Base-by-base conservation (phyloP, 805 yeast species). In the Kluyveromyces siamensis region DNA sequence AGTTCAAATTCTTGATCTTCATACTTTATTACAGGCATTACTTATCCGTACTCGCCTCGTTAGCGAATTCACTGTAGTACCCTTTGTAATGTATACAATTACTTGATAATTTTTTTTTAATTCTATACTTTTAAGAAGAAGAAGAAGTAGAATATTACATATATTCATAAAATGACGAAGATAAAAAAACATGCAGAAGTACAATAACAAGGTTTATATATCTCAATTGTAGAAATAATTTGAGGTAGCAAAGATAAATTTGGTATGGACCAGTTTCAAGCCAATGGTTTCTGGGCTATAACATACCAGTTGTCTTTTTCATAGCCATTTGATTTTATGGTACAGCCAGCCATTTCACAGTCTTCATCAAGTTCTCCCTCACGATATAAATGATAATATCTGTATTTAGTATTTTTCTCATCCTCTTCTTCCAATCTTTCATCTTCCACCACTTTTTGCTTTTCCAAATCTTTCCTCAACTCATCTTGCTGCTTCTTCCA, bases 221-320 rank as follows among this genome's bases (percentile, higher is more conserved):
- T 3, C 25, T 21, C 25, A 21, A 21, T 21, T 21, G 25, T 21
- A 21, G 25, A 21, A 21, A 21, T 21, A 6, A 21, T 21, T 21
- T 30, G 35, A 30, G 11, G 3, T 11, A 5, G 7, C 35, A 30
- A 30, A 13, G 35, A 13, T 30, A 5, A 30, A 11, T 30, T 30
- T 30, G 4, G 11, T 30, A 10, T 30, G 14, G 35, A 11, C 14
- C 35, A 21, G 25, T 30, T 30, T 30, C 35, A 30, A 30, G 14
- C 14, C 35, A 30, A 30, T 13, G 54, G 46, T 48, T 68, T 72
- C 52, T 69, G 61, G 19, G 74, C 70, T 3, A 83, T 68, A 2
- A 73, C 82, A 86, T 96, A 91, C 98, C 98, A 93, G 60, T 91
- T 91, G 62, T 91, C 99, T 60, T 77, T 79, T 63, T 93, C 98